These are phyloP conservation scores for Tuber brumale DNA, from an alignment of 495 filamentous ascomycete species.

Conservation along the genomic window DNA sequence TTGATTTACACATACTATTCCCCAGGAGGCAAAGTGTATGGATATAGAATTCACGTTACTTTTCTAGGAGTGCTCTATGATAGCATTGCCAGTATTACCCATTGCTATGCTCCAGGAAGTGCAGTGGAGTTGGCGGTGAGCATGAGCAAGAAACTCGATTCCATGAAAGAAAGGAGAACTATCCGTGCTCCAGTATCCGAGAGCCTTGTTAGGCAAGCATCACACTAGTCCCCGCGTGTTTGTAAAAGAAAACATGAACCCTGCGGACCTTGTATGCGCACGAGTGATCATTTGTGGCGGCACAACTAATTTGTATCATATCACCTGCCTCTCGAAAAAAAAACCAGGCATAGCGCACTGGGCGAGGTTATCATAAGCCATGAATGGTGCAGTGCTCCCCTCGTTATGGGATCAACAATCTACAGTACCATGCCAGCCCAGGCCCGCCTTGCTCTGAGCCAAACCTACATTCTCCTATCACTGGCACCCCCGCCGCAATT, in stretches of 20 bases:
- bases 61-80: too few species aligned
- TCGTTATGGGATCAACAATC: background rate
- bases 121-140: too few species aligned
- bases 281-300: background rate
- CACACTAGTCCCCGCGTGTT: background rate
- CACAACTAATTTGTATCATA: background rate
- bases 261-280: rapidly evolving
- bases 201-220: background rate
- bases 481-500: background rate
- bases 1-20: too few species aligned
- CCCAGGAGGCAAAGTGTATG: too few species aligned
- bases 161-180: too few species aligned
- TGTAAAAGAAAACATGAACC: background rate
- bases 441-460: background rate
- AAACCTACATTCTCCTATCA: background rate
- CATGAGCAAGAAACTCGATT: too few species aligned
- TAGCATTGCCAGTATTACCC: too few species aligned
- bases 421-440: background rate
- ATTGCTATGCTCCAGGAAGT: too few species aligned
- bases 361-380: background rate
- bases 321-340: background rate
- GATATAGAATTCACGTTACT: too few species aligned
- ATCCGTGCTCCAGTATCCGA: background rate
- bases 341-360: background rate
- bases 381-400: background rate